Percentiles rank a stretch among this genome's conserved stretches.
Conservation (phyloP, 352 stramenopile genomes). For the Phytopythium delawarense region DNA sequence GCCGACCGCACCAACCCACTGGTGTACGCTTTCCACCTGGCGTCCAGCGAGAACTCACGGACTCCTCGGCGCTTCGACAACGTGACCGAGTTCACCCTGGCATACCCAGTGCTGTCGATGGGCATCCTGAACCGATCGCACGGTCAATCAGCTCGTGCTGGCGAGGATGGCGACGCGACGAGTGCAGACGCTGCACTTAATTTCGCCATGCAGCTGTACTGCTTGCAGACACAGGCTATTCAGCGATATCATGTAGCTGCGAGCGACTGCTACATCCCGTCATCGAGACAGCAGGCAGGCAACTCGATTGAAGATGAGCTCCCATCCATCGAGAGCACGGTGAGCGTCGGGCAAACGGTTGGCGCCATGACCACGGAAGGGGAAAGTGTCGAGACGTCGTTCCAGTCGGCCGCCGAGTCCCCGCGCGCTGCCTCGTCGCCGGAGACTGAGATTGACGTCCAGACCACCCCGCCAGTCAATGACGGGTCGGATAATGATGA, state of each 20-base stretch:
- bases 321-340: conserved; percentile 20
- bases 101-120: conserved; percentile 76
- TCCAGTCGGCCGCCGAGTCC: conserved; percentile 63
- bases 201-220: conserved; percentile 80
- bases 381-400: conserved; percentile 49
- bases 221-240: conserved; percentile 78
- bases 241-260: conserved; percentile 75
- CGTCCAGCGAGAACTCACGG: conserved; percentile 23
- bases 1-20: conserved; percentile 54
- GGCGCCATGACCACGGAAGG: conserved; percentile 69
- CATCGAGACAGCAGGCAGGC: conserved; percentile 13
- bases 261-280: conserved; percentile 52
- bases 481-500: conserved; percentile 38
- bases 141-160: conserved; percentile 29
- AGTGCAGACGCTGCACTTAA: conserved; percentile 23
- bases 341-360: conserved; percentile 55
- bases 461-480: conserved; percentile 36
- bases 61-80: conserved; percentile 66
- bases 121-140: conserved; percentile 51
- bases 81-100: conserved; percentile 74
- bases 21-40: conserved; percentile 70
- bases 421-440: conserved; percentile 42
- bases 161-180: conserved; percentile 21
- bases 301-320: conserved; percentile 43
- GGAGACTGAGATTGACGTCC: conserved; percentile 65